Evolutionary conservation across 78 protist species (phyloP).

Genomic region (Dictyostelium brefeldianum): DNA sequence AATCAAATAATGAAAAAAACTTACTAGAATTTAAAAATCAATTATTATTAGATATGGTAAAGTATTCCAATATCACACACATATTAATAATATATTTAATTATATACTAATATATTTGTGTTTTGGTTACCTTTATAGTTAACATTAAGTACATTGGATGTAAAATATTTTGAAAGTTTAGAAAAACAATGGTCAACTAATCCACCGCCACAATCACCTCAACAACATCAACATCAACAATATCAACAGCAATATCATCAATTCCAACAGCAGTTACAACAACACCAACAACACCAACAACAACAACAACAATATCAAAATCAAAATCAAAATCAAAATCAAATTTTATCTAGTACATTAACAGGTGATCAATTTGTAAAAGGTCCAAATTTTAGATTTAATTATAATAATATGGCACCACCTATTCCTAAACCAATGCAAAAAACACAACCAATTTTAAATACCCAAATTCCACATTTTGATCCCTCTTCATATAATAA

Average conservation of each 20-base stretch:
- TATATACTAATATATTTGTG: background rate
- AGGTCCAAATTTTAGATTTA: no score
- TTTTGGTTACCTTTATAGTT: background rate
- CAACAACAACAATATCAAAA: background rate
- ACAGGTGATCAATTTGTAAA: no score
- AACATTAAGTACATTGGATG: conserved; percentile 76
- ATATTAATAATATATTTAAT: background rate
- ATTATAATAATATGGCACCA: background rate
- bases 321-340: background rate
- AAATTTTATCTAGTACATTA: no score
- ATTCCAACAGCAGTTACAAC: background rate
- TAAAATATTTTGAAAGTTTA: conserved; percentile 69
- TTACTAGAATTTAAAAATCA: conserved; percentile 65
- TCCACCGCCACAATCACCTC: background rate
- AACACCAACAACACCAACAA: background rate
- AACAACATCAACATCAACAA: background rate
- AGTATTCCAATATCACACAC: background rate
- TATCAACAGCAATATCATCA: background rate
- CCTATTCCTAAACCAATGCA: background rate
- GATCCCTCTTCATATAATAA: background rate
- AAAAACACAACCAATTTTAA: background rate
- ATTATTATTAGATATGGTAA: conserved; percentile 73
- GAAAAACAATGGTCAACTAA: conserved; percentile 17
- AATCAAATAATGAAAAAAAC: conserved; percentile 50
- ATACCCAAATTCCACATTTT: background rate